Base-by-base conservation (phyloP, 2,329 filamentous ascomycete genomes). In the Trichophaea hybrida region DNA sequence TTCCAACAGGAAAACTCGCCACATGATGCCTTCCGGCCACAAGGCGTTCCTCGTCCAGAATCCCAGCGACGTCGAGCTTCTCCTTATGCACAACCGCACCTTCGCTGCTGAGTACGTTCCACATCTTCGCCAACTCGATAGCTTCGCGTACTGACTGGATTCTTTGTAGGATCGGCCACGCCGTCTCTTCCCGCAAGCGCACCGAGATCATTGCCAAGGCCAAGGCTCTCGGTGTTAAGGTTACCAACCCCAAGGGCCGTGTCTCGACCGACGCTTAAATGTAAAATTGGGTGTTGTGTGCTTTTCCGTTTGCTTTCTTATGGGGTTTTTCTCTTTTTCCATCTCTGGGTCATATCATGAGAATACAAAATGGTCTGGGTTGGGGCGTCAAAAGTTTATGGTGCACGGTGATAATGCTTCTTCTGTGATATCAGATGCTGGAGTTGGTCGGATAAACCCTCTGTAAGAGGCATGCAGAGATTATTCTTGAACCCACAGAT, bases 21-120 rank as follows among this genome's bases (percentile, higher is more conserved):
- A 94, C 83, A 85, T 97, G 85, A 94, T 89, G 82, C 93, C 93
- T 75, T 95, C 89, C 72, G 93, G 93, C 79, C 91, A 97, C 86
- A 97, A 96, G 85, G 88, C 91, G 69, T 98, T 98, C 86, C 84
- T 97, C 74, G 93, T 98, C 79, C 88, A 85, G 85, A 98, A 98
- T 83, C 77, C 82, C 77, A 82, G 85, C 75, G 93, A 98, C 71
- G 85, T 98, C 73, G 91, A 98, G 77, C 86, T 98, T 67, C 85
- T 98, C 73, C 82, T 98, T 72, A 98, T 98, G 93, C 93, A 98
- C 86, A 97, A 97, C 88, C 85, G 86, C 76, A 94, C 89, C 77
- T 96, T 88, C 79, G 93, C 93, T 75, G 93, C 93, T 75, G 93
- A 98, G 90, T 96, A 89, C 72, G 88, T 82, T 60, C 40, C 59